A percentile compares a stretch with the other conserved stretches of the same genome.
phyloP scores from a whole-genome alignment of 176 grass and related monocot species.

The Lolium perenne region DNA sequence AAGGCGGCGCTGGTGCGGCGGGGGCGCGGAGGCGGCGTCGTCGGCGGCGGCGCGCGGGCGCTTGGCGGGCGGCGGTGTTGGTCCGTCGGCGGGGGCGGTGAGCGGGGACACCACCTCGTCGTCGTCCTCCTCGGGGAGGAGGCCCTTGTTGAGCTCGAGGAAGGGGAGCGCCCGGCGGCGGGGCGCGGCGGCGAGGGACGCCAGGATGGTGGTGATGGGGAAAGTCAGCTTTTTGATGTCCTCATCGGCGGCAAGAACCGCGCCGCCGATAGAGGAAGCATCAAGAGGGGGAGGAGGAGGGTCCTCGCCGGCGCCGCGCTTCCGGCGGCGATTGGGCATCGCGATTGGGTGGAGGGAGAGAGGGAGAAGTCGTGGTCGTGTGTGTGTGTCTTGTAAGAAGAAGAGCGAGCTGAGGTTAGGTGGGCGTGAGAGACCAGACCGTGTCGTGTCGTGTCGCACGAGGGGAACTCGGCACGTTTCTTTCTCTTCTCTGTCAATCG shows the following conservation, averaged over 20 bases:
- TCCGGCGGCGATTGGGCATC: slow-evolving; percentile 37
- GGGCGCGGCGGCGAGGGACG: slow-evolving; percentile 24
- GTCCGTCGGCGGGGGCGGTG: background rate
- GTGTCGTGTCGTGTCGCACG: background rate
- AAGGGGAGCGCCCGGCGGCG: slow-evolving; percentile 40
- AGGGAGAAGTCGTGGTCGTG: background rate
- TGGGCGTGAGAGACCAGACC: background rate
- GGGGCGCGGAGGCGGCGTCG: background rate
- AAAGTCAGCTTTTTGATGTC: background rate
- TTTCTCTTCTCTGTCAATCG: background rate
- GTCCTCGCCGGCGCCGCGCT: slow-evolving; percentile 16
- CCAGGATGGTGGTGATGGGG: slow-evolving; percentile 25
- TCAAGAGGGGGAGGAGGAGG: background rate
- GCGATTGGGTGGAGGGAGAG: slow-evolving; percentile 16
- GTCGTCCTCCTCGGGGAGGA: background rate
- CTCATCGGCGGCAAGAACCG: background rate
- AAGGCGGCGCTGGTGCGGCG: slow-evolving; percentile 41
- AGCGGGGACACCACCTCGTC: background rate
- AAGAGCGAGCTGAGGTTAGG: background rate
- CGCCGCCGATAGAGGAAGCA: background rate
- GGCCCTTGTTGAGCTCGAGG: slow-evolving; percentile 28
- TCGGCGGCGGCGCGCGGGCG: background rate
- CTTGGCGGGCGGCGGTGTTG: background rate
- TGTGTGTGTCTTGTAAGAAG: background rate
- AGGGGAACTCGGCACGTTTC: background rate